Percentiles rank a stretch among this genome's conserved stretches.
These are phyloP conservation scores for Sordariomycetes sp. DNA, from an alignment of 2,329 filamentous ascomycete species.

Conservation along the genomic window DNA sequence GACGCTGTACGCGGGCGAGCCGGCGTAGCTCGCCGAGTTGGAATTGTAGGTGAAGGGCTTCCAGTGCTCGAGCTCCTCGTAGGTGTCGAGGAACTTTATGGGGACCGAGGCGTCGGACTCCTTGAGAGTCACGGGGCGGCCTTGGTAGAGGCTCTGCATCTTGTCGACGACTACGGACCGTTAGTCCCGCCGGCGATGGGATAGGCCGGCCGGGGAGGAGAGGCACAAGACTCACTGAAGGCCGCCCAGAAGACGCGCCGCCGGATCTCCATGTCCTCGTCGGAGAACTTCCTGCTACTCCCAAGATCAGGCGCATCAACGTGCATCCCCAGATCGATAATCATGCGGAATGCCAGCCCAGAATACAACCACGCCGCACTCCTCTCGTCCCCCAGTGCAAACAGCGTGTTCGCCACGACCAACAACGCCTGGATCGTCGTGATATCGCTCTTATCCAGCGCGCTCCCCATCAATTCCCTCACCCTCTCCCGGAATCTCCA, in stretches of 20 bases:
- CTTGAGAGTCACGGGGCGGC: constrained; percentile 31
- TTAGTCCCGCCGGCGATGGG: background rate
- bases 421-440: constrained; percentile 41
- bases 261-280: constrained; percentile 29
- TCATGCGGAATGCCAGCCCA: constrained; percentile 40
- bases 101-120: constrained; percentile 31
- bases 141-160: constrained; percentile 40
- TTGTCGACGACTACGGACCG: constrained; percentile 26
- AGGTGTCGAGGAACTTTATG: constrained; percentile 31
- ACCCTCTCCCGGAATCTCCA: constrained; percentile 32
- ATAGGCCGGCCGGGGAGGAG: background rate
- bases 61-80: constrained; percentile 39
- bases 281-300: constrained; percentile 18
- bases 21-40: constrained; percentile 13
- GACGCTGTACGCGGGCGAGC: constrained; percentile 24
- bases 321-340: constrained; percentile 40
- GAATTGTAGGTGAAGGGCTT: constrained; percentile 26
- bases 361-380: constrained; percentile 44
- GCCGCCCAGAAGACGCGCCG: constrained; percentile 30
- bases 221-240: constrained; percentile 14
- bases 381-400: constrained; percentile 32
- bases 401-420: constrained; percentile 34
- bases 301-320: constrained; percentile 21
- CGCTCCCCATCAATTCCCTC: constrained; percentile 27
- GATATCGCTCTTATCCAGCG: constrained; percentile 32